phyloP scores from a whole-genome alignment of 805 yeast genomes.

The Yueomyces sinensis region DNA sequence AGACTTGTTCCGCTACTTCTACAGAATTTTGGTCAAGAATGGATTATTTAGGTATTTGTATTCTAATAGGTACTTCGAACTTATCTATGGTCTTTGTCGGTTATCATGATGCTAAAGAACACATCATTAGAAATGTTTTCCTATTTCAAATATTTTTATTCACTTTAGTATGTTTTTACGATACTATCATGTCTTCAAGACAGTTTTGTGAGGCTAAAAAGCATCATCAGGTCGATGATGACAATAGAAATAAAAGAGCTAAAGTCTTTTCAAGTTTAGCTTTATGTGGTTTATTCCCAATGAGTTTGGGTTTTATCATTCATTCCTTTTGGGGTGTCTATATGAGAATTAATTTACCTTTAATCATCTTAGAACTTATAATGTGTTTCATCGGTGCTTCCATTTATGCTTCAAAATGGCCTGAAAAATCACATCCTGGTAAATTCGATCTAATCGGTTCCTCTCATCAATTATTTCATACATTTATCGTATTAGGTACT shows the following conservation, averaged over 20 bases:
- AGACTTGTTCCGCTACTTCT: conserved; percentile 46
- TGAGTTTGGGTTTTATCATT: conserved; percentile 34
- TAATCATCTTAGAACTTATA: conserved; percentile 57
- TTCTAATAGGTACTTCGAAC: conserved; percentile 52
- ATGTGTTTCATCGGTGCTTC: conserved; percentile 71
- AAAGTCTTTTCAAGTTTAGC: conserved; percentile 72
- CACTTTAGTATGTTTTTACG: conserved; percentile 53
- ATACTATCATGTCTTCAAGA: conserved; percentile 51
- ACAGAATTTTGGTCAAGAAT: conserved; percentile 51
- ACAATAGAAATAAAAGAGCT: conserved; percentile 69
- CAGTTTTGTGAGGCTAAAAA: too few species aligned
- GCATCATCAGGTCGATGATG: too few species aligned
- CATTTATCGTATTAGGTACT: conserved; percentile 67
- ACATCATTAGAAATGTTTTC: conserved; percentile 26
- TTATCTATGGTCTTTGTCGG: conserved; percentile 37
- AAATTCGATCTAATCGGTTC: conserved; percentile 59
- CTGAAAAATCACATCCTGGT: conserved; percentile 59
- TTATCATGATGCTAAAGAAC: conserved; percentile 30
- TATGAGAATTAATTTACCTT: conserved; percentile 40
- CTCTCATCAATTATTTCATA: conserved; percentile 77
- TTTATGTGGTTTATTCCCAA: conserved; percentile 60
- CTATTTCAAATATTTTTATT: conserved; percentile 43
- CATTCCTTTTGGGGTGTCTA: conserved; percentile 40
- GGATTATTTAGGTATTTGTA: conserved; percentile 64
- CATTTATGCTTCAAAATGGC: conserved; percentile 64